Evolutionary conservation across 2,329 filamentous ascomycete species (phyloP).

Genomic region (Achaetomium macrosporum): DNA sequence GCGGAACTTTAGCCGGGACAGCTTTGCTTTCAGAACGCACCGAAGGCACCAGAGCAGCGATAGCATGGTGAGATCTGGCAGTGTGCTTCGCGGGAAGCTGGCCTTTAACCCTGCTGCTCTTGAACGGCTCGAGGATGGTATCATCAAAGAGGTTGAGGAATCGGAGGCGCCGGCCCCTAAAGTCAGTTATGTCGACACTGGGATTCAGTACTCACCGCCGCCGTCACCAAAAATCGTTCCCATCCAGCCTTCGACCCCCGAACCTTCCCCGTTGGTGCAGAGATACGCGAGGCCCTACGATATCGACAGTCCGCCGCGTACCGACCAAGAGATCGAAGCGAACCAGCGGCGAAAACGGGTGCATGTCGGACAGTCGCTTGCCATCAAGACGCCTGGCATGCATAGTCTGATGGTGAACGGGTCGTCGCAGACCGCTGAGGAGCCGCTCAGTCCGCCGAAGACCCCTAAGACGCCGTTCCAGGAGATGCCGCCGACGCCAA

Average conservation of each 20-base stretch:
- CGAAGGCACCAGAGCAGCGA: conserved; percentile 54
- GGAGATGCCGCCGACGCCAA: conserved; percentile 35
- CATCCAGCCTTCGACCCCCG: conserved; percentile 37
- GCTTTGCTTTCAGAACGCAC: conserved; percentile 45
- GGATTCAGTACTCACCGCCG: conserved; percentile 77
- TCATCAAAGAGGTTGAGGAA: conserved; percentile 46
- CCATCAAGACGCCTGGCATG: conserved; percentile 40
- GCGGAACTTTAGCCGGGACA: conserved; percentile 54
- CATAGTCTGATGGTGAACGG: conserved; percentile 56
- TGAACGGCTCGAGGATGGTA: conserved; percentile 49
- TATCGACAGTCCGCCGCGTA: conserved; percentile 39
- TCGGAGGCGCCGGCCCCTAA: conserved; percentile 31
- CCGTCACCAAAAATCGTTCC: conserved; percentile 57
- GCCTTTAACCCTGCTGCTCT: conserved; percentile 50
- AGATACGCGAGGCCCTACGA: conserved; percentile 37
- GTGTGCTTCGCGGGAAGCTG: conserved; percentile 47
- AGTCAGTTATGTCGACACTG: conserved; percentile 64
- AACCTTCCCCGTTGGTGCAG: conserved; percentile 33
- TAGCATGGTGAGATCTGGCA: conserved; percentile 50
- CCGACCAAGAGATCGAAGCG: conserved; percentile 59
- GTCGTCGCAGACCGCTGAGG: conserved; percentile 56
- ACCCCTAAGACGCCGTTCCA: conserved; percentile 52
- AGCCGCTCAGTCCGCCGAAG: conserved; percentile 58
- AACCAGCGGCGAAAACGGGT: conserved; percentile 69
- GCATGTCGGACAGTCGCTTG: conserved; percentile 45